Evolutionary conservation across 768 basidiomycete species (phyloP).

Genomic region (Suillus sp.): DNA sequence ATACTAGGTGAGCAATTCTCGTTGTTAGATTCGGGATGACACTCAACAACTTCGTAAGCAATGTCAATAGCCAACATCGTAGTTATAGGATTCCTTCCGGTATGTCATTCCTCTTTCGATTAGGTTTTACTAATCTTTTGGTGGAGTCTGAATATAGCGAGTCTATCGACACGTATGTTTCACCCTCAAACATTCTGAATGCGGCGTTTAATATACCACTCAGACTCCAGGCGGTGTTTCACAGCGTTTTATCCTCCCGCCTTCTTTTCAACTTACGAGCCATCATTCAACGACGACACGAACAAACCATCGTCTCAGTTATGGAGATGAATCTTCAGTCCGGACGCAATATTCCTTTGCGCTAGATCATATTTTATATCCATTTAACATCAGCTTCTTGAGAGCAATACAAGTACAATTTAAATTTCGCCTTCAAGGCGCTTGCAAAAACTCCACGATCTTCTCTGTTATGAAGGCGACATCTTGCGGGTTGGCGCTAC

Average conservation of each 20-base stretch:
- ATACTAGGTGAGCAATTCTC: background rate
- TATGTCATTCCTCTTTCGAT: background rate
- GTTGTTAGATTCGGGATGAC: background rate
- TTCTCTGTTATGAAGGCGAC: conserved; percentile 43
- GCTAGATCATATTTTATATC: background rate
- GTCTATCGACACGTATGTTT: background rate
- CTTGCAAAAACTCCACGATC: conserved; percentile 45
- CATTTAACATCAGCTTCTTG: background rate
- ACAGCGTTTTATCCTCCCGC: background rate
- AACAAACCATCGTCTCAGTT: background rate
- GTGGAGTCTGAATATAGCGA: background rate
- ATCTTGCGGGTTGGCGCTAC: conserved; percentile 43
- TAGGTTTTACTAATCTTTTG: background rate
- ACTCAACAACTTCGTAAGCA: background rate
- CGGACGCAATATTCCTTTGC: background rate
- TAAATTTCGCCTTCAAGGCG: conserved; percentile 14
- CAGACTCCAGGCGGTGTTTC: background rate
- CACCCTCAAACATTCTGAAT: background rate
- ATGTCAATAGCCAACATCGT: background rate
- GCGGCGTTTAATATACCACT: background rate
- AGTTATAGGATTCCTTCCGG: background rate
- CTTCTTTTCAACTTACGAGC: conserved; percentile 6
- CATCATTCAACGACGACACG: background rate
- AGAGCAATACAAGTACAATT: background rate
- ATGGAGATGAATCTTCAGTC: too few species aligned